Percentiles rank a stretch among this genome's conserved stretches.
phyloP scores from a whole-genome alignment of 305 asterid genomes.

The Fraxinus baroniana region DNA sequence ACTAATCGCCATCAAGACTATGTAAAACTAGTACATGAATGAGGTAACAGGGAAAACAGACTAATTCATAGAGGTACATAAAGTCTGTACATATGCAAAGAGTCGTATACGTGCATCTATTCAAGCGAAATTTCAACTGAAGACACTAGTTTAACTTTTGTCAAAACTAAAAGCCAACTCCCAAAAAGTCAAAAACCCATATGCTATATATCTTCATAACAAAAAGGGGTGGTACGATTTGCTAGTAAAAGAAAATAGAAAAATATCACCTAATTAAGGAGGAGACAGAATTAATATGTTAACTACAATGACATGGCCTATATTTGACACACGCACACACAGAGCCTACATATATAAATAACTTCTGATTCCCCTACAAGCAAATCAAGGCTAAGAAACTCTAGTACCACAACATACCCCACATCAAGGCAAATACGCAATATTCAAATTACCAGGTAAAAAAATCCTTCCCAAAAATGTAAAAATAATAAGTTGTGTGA shows the following conservation, averaged over 20 bases:
- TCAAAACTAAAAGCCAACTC: background rate
- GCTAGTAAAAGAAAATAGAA: background rate
- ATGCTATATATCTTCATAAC: background rate
- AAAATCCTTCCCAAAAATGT: background rate
- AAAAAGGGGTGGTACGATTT: background rate
- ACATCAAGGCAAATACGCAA: background rate
- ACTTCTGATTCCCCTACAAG: background rate
- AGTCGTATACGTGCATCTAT: background rate
- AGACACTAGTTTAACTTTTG: background rate
- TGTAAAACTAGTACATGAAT: background rate
- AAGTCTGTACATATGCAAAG: background rate
- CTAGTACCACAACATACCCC: background rate
- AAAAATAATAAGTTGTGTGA: background rate
- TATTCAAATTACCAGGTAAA: background rate
- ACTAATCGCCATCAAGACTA: background rate
- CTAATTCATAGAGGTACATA: background rate
- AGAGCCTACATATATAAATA: background rate
- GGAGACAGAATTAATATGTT: background rate
- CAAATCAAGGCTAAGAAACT: background rate
- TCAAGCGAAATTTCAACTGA: background rate
- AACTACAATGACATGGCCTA: background rate
- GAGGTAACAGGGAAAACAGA: background rate
- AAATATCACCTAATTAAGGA: background rate
- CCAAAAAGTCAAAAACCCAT: background rate
- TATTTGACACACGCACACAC: background rate